These are phyloP conservation scores for Penicillium atrosanguineum DNA, from an alignment of 495 filamentous ascomycete genomes.

Conservation along the genomic window DNA sequence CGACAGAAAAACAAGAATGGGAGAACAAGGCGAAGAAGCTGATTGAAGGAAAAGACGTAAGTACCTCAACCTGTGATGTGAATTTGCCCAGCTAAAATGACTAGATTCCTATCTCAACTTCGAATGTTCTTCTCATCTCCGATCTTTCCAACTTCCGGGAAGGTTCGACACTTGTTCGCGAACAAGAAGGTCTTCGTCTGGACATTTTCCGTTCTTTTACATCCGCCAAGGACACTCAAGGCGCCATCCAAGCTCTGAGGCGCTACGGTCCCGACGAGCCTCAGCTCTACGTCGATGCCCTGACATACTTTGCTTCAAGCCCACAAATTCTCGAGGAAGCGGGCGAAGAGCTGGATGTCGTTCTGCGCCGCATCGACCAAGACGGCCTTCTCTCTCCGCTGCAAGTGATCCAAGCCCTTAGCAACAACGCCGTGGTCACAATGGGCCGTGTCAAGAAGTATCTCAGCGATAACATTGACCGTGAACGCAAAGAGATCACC, in stretches of 20 bases:
- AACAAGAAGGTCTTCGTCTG: slow-evolving; percentile 86
- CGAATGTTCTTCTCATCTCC: slow-evolving; percentile 88
- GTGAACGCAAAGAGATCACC: slow-evolving; percentile 81
- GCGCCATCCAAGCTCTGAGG: slow-evolving; percentile 80
- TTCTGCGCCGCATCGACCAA: slow-evolving; percentile 82
- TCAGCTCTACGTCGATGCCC: slow-evolving; percentile 85
- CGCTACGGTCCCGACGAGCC: slow-evolving; percentile 94
- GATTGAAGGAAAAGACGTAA: slow-evolving; percentile 71
- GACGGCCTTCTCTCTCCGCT: slow-evolving; percentile 93
- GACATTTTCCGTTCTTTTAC: slow-evolving; percentile 98
- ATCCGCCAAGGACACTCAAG: slow-evolving; percentile 84
- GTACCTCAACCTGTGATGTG: slow-evolving; percentile 1
- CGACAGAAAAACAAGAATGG: slow-evolving; percentile 71
- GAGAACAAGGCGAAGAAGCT: slow-evolving; percentile 82
- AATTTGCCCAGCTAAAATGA: slow-evolving; percentile 11
- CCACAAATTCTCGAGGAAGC: slow-evolving; percentile 80
- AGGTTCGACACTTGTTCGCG: slow-evolving; percentile 87
- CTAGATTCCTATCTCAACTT: slow-evolving; percentile 83
- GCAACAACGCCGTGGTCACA: slow-evolving; percentile 80
- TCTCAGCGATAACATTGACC: slow-evolving; percentile 80
- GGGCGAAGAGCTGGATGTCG: slow-evolving; percentile 72
- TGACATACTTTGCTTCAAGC: slow-evolving; percentile 90
- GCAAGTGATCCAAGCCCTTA: slow-evolving; percentile 92
- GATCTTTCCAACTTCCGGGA: slow-evolving; percentile 87
- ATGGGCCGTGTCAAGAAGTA: slow-evolving; percentile 98